Evolutionary conservation across 257 asterid species (phyloP).

Genomic region (Jaltomata sinuosa): DNA sequence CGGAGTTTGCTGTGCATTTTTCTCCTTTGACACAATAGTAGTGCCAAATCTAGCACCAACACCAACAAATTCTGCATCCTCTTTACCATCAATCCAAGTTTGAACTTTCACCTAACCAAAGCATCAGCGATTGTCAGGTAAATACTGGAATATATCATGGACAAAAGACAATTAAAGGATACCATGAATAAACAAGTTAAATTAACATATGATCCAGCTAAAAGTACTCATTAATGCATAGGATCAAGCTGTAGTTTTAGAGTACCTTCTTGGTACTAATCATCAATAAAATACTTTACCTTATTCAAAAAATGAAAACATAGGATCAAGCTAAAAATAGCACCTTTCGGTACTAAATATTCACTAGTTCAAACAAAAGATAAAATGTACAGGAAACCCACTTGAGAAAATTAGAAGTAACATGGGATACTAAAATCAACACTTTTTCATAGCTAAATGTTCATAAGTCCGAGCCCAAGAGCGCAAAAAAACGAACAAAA

Average conservation of each 20-base stretch:
- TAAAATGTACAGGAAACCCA: background rate
- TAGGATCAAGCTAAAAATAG: background rate
- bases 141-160: background rate
- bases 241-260: background rate
- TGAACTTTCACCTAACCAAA: slow-evolving; percentile 73
- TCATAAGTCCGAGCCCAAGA: background rate
- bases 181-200: background rate
- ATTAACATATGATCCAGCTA: slow-evolving; percentile 8
- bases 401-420: background rate
- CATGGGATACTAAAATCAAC: background rate
- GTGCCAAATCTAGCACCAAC: slow-evolving; percentile 93
- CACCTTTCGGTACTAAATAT: background rate
- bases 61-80: slow-evolving; percentile 78
- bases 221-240: background rate
- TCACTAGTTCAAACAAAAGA: background rate
- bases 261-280: background rate
- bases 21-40: slow-evolving; percentile 74
- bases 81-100: slow-evolving; percentile 74
- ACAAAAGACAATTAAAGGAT: background rate
- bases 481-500: background rate
- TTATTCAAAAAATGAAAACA: background rate
- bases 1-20: slow-evolving; percentile 60
- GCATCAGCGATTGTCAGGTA: background rate
- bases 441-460: background rate
- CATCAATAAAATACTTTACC: background rate